These are phyloP conservation scores for Porpolomopsis calyptriformis DNA, from an alignment of 768 basidiomycete species.

Conservation along the genomic window DNA sequence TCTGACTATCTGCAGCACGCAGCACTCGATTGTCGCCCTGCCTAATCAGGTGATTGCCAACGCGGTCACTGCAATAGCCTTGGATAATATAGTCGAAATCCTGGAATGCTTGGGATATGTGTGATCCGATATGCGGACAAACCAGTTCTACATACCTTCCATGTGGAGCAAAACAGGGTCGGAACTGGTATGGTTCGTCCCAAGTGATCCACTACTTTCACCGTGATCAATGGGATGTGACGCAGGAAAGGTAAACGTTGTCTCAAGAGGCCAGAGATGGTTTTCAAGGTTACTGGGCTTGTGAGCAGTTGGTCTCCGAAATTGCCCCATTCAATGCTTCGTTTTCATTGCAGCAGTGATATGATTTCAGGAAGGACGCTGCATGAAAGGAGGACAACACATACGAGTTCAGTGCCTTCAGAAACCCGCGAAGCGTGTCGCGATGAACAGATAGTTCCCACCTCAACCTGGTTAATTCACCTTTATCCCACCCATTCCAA, in stretches of 20 bases:
- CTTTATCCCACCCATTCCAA: neutral
- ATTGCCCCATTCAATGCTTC: neutral
- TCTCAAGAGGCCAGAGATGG: neutral
- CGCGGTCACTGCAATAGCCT: slow-evolving; percentile 2
- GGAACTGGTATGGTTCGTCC: slow-evolving; percentile 1
- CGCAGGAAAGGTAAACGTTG: neutral
- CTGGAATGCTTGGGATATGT: slow-evolving; percentile 2
- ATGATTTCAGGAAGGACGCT: neutral
- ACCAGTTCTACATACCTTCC: neutral
- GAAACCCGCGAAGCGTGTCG: neutral
- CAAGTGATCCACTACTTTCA: slow-evolving; percentile 3
- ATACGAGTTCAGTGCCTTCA: neutral
- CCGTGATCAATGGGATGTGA: neutral
- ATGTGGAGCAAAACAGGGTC: neutral
- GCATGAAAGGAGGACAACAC: neutral
- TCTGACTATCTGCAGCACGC: neutral
- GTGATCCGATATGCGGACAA: neutral
- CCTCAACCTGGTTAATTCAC: neutral
- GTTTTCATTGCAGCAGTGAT: neutral
- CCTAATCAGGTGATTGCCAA: slow-evolving; percentile 2
- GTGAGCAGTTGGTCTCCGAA: neutral
- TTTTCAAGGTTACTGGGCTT: neutral
- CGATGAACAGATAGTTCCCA: neutral
- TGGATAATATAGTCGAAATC: slow-evolving; percentile 7
- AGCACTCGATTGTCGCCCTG: slow-evolving; percentile 1